phyloP scores from a whole-genome alignment of 2,329 filamentous ascomycete species.

The Aplosporella prunicola region DNA sequence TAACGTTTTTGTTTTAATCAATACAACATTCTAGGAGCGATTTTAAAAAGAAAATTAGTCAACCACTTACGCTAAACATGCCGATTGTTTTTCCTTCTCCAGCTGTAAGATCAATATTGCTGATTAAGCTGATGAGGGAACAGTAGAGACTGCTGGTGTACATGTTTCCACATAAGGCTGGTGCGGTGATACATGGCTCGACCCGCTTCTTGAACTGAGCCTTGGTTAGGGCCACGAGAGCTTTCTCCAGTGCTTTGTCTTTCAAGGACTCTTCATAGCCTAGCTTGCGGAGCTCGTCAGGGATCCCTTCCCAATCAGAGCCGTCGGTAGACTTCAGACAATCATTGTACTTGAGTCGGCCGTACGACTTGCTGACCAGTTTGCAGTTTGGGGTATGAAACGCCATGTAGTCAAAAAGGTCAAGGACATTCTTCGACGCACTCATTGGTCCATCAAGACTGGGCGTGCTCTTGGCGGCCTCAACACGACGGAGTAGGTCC shows the following conservation, averaged over 20 bases:
- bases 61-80: too few relatives aligned
- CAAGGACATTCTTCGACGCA: slow-evolving; percentile 39
- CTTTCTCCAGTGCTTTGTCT: slow-evolving; percentile 46
- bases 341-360: slow-evolving; percentile 44
- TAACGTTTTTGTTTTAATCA: too few relatives aligned
- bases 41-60: too few relatives aligned
- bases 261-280: slow-evolving; percentile 39
- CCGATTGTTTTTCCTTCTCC: slow-evolving; percentile 42
- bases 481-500: slow-evolving; percentile 42
- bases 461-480: slow-evolving; percentile 20
- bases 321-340: slow-evolving; percentile 38
- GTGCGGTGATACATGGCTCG: slow-evolving; percentile 41
- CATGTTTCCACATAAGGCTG: slow-evolving; percentile 48
- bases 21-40: too few relatives aligned
- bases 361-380: slow-evolving; percentile 46
- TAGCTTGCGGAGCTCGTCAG: slow-evolving; percentile 38
- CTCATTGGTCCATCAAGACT: too few relatives aligned
- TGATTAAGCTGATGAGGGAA: slow-evolving; percentile 39
- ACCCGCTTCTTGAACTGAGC: slow-evolving; percentile 42
- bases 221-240: slow-evolving; percentile 42
- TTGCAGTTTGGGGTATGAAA: slow-evolving; percentile 48
- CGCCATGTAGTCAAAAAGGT: slow-evolving; percentile 47
- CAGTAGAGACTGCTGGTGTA: slow-evolving; percentile 45
- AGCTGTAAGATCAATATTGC: slow-evolving; percentile 36
- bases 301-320: slow-evolving; percentile 41